Percentiles rank a stretch among this genome's conserved stretches.
Conservation (phyloP, 108 stramenopile genomes). For the Nitzschia inconspicua region DNA sequence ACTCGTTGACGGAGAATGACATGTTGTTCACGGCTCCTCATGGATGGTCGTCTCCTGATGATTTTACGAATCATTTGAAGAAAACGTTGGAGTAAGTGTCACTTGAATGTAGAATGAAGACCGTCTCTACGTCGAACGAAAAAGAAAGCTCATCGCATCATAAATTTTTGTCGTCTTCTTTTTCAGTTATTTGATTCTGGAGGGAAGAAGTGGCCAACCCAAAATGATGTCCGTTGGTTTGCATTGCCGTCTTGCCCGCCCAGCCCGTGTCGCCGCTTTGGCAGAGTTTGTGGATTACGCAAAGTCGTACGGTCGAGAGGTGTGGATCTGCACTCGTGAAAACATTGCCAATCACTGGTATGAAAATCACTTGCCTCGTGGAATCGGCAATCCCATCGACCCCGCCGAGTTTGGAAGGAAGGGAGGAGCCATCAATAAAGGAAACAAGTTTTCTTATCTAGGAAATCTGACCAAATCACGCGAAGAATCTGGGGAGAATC, state of each 20-base stretch:
- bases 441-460: too few species aligned
- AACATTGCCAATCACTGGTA: conserved; percentile 91
- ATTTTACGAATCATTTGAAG: conserved; percentile 82
- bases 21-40: conserved; percentile 87
- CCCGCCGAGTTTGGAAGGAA: not conserved
- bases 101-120: not conserved
- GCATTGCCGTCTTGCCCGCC: conserved; percentile 87
- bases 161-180: not conserved
- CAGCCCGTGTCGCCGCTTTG: conserved; percentile 84
- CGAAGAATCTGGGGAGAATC: too few species aligned
- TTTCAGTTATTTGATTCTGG: conserved; percentile 64
- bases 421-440: too few species aligned
- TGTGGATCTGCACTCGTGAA: conserved; percentile 92
- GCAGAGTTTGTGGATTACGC: conserved; percentile 90
- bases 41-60: conserved; percentile 79
- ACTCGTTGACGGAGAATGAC: conserved; percentile 92
- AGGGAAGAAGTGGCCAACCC: conserved; percentile 77
- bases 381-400: conserved; percentile 32
- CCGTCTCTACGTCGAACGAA: not conserved
- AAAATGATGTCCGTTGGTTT: conserved; percentile 94
- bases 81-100: conserved; percentile 54
- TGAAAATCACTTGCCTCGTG: conserved; percentile 63
- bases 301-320: conserved; percentile 80
- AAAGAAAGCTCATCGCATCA: not conserved
- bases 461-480: too few species aligned